Percentiles rank a stretch among this genome's conserved stretches.
These are phyloP conservation scores for Xerocomus amazonicus DNA, from an alignment of 1,284 basidiomycete genomes.

Conservation along the genomic window DNA sequence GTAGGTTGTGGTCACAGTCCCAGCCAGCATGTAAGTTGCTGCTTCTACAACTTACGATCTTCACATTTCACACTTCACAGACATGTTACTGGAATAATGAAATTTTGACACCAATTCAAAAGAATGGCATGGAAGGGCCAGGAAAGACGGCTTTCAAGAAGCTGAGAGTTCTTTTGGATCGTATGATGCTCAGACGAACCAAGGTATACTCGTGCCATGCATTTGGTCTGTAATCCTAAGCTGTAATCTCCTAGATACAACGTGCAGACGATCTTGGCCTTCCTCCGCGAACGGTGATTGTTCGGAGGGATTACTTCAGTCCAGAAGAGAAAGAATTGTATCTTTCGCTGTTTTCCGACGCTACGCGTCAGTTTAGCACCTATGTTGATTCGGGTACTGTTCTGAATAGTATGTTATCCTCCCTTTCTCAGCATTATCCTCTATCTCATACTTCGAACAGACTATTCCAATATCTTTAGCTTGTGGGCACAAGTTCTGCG, in stretches of 20 bases:
- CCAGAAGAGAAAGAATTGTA: constrained; percentile 97
- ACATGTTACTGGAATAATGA: constrained; percentile 91
- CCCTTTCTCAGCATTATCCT: neutral
- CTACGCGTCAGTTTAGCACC: constrained; percentile 88
- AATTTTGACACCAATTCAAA: constrained; percentile 92
- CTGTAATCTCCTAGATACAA: constrained; percentile 73
- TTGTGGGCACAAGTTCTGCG: constrained; percentile 44
- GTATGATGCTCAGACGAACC: constrained; percentile 94
- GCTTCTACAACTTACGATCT: neutral
- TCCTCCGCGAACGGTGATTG: constrained; percentile 90
- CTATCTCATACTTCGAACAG: constrained; percentile 40
- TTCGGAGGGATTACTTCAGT: constrained; percentile 92
- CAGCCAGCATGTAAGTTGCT: constrained; percentile 80
- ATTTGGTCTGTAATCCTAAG: neutral
- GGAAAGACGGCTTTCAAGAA: constrained; percentile 87
- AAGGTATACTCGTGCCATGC: constrained; percentile 46
- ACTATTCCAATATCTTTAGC: constrained; percentile 95
- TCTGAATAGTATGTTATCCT: constrained; percentile 72
- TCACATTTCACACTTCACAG: constrained; percentile 34
- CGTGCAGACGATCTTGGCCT: constrained; percentile 95
- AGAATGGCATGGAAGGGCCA: constrained; percentile 69
- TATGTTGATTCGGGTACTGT: constrained; percentile 91
- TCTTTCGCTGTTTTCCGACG: constrained; percentile 87
- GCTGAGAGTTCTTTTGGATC: constrained; percentile 82
- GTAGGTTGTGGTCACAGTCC: constrained; percentile 88